Base-by-base conservation (phyloP, 1,284 basidiomycete genomes). In the Hymenochaete sp. region DNA sequence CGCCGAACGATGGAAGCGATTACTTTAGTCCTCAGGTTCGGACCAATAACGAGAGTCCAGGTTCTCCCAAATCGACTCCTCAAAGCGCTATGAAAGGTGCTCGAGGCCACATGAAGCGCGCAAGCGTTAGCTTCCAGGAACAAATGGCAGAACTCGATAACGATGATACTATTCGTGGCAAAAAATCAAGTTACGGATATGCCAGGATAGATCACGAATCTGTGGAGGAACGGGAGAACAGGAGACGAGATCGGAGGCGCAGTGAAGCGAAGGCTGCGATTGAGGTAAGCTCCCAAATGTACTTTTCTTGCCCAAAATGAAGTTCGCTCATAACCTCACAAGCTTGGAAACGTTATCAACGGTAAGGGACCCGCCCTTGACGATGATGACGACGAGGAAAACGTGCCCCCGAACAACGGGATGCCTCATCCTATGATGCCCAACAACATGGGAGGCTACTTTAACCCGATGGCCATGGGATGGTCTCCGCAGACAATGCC, bases 301-400 rank as follows among this genome's bases (percentile, higher is more conserved):
- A 45, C 42, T 26, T 48, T 53, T 36, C 25, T 42, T 4, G 19
- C 32, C 44, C 27, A 37, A 52, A 6, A 51, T 22, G 45, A 24
- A 21, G 6, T 33, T 41, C 2, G 18, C 22, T 37, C 31, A 32
- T 18, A 18, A 28, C n/a, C 18, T 27, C 43, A 42, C 24, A 47
- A 89, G 85, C 73, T 88, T 39, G 85, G 84, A 22, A 85, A 85
- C 50, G 77, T 86, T 38, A 75, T 88, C 56, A 87, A 88, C 58
- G 82, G 84, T 6, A 75, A 68, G 31, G 75, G 75, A 13, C 79
- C 82, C 3, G 57, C 80, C 26, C 59, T 71, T 21, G 66, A 68
- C 38, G 70, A 72, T 33, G 66, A 70, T 25, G 76, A 77, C 47
- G 78, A 82, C 43, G 71, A 72, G 8, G 14, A n/a, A 4, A 73